phyloP scores from a whole-genome alignment of 1,139 yeast genomes.

The Yarrowia galli region DNA sequence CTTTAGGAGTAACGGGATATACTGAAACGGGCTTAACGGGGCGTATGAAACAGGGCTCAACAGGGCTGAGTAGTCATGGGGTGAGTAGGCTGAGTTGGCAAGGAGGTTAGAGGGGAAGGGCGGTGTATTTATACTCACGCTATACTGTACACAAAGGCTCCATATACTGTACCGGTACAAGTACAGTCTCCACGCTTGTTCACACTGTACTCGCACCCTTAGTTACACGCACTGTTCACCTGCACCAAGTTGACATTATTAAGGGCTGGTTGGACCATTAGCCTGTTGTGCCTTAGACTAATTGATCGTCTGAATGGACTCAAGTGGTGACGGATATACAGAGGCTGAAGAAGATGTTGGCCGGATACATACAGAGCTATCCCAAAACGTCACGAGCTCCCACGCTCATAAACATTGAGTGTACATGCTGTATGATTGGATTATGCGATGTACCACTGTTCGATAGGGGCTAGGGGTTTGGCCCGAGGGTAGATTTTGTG shows the following conservation, averaged over 20 bases:
- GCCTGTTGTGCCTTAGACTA: constrained; percentile 7
- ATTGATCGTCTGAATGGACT: neutral
- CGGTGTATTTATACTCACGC: no score
- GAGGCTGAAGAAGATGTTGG: neutral
- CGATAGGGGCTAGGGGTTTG: constrained; percentile 15
- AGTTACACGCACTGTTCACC: no score
- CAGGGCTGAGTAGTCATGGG: neutral
- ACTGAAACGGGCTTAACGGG: neutral
- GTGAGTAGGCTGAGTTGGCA: no score
- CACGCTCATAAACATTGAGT: neutral
- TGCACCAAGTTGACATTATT: neutral
- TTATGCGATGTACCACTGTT: neutral
- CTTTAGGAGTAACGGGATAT: neutral
- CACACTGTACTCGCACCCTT: neutral
- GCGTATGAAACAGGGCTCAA: no score
- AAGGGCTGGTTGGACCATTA: neutral
- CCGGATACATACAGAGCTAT: no score
- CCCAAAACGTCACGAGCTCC: neutral
- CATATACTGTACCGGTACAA: no score
- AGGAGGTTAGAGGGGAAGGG: no score
- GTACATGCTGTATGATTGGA: constrained; percentile 6
- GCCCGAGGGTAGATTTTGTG: no score
- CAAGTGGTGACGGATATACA: neutral
- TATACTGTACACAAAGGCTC: no score
- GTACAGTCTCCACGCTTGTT: no score